These are phyloP conservation scores for Plasmodium yoelii DNA, from an alignment of 169 alveolate genomes.

Conservation along the genomic window DNA sequence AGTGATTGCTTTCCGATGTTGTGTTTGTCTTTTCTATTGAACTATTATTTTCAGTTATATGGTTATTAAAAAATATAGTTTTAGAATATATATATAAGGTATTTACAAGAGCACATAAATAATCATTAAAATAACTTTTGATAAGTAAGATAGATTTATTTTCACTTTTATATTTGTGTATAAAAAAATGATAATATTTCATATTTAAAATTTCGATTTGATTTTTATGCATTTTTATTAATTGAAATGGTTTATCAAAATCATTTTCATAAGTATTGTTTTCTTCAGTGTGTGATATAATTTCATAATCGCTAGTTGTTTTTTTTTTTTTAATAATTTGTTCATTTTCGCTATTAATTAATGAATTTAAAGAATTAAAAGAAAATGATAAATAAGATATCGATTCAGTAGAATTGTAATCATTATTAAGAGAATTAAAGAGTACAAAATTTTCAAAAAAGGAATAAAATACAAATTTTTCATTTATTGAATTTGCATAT, in stretches of 20 bases:
- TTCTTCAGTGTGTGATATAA: neutral
- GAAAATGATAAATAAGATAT: slow-evolving; percentile 54
- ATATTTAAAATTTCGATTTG: slow-evolving; percentile 68
- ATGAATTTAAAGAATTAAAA: slow-evolving; percentile 35
- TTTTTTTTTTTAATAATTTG: slow-evolving; percentile 4
- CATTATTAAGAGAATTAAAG: slow-evolving; percentile 33
- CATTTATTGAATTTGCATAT: slow-evolving; percentile 58
- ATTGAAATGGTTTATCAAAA: slow-evolving; percentile 14
- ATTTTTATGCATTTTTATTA: slow-evolving; percentile 64
- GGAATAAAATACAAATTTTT: slow-evolving; percentile 40
- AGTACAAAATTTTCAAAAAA: slow-evolving; percentile 62
- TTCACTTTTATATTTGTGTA: slow-evolving; percentile 61
- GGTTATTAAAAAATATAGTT: slow-evolving; percentile 14
- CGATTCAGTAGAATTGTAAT: slow-evolving; percentile 20
- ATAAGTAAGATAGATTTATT: slow-evolving; percentile 57
- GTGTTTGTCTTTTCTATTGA: no score
- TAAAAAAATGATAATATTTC: slow-evolving; percentile 64
- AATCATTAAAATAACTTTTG: slow-evolving; percentile 73
- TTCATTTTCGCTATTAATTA: slow-evolving; percentile 1
- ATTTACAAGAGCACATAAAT: slow-evolving; percentile 70
- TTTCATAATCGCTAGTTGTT: neutral
- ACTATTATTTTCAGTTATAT: no score
- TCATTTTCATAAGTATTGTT: neutral
- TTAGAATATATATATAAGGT: slow-evolving; percentile 66
- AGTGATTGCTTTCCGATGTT: no score